Conservation (phyloP, 768 basidiomycete species). For the Cytidiella melzeri region DNA sequence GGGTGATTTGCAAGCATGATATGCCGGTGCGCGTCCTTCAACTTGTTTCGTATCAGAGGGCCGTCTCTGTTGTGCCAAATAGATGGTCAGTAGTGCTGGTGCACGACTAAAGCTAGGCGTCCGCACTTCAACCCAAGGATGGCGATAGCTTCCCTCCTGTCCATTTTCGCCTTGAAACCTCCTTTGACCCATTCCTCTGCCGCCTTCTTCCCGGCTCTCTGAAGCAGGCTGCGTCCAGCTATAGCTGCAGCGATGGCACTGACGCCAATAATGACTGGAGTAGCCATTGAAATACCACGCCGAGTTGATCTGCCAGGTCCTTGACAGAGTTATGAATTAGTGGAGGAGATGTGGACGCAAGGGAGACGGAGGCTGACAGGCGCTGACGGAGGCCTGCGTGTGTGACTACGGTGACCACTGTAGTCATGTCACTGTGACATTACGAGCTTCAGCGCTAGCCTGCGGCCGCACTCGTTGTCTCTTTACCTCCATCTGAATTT, state of each 20-base stretch:
- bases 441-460: too few species aligned
- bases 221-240: slow-evolving; percentile 64
- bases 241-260: slow-evolving; percentile 74
- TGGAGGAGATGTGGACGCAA: too few species aligned
- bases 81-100: not conserved
- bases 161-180: slow-evolving; percentile 96
- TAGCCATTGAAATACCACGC: slow-evolving; percentile 66
- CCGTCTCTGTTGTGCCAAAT: slow-evolving; percentile 56
- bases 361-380: too few species aligned
- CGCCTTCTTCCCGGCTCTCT: slow-evolving; percentile 53
- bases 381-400: too few species aligned
- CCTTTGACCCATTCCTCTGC: slow-evolving; percentile 88
- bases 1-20: slow-evolving; percentile 99
- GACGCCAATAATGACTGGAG: slow-evolving; percentile 70
- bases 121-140: slow-evolving; percentile 91
- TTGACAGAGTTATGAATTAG: too few species aligned
- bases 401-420: too few species aligned
- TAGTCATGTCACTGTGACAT: too few species aligned
- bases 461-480: too few species aligned
- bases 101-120: not conserved
- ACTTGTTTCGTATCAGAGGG: slow-evolving; percentile 58
- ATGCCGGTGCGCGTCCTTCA: slow-evolving; percentile 94
- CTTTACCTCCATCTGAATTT: too few species aligned
- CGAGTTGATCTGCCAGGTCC: too few species aligned
- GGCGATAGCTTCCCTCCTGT: slow-evolving; percentile 85